Percentiles rank a stretch among this genome's conserved stretches.
phyloP scores from a whole-genome alignment of 2,329 filamentous ascomycete species.

The Talaromyces sp. region DNA sequence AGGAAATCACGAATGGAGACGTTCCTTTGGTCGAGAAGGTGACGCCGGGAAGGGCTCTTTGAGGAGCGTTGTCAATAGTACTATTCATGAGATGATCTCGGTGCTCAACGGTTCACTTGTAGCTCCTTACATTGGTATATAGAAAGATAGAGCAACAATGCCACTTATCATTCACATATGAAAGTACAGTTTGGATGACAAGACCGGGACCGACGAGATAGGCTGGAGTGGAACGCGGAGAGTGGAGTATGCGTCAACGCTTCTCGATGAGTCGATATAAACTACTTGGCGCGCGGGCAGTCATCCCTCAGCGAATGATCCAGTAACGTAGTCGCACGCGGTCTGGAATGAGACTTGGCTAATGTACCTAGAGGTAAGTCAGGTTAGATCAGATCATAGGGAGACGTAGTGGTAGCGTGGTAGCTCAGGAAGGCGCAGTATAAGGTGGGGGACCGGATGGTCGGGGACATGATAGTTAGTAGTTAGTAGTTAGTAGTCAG shows the following conservation, averaged over 20 bases:
- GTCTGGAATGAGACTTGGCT: not conserved
- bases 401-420: not conserved
- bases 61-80: not conserved
- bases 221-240: not conserved
- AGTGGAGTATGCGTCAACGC: not conserved
- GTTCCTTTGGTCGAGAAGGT: conserved; percentile 57
- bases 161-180: not conserved
- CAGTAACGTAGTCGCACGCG: conserved; percentile 1
- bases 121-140: not conserved
- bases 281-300: not conserved
- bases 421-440: not conserved
- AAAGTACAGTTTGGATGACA: not conserved
- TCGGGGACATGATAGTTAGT: not conserved
- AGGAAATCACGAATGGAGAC: conserved; percentile 69
- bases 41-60: conserved; percentile 17
- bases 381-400: not conserved
- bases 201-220: too few relatives aligned
- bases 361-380: not conserved
- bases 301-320: not conserved
- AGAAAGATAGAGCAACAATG: not conserved
- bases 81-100: too few relatives aligned
- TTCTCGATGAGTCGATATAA: not conserved
- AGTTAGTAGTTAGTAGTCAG: not conserved
- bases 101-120: not conserved
- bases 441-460: not conserved